phyloP scores from a whole-genome alignment of 257 asterid genomes.

The Solanum tacnaense region DNA sequence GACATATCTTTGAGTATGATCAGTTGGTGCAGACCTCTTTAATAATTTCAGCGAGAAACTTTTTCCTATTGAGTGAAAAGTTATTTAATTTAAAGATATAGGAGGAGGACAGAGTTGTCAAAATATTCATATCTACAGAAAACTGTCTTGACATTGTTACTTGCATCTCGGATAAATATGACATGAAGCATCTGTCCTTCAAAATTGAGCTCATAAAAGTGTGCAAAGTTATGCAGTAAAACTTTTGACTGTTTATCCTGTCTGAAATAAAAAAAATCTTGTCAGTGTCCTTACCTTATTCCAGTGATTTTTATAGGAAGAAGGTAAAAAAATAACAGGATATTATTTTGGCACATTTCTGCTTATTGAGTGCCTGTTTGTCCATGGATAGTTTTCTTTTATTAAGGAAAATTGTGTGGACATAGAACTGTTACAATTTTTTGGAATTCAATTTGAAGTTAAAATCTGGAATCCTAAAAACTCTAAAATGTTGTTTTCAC shows the following conservation, averaged over 20 bases:
- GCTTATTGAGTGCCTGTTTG: not conserved
- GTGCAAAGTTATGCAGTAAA: not conserved
- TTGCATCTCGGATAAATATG: not conserved
- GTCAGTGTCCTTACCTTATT: not conserved
- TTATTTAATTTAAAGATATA: not conserved
- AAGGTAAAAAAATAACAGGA: not conserved
- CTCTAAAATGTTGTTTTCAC: not conserved
- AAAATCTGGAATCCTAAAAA: not conserved
- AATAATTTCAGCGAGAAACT: not conserved
- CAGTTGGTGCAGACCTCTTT: not conserved
- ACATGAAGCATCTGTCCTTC: not conserved
- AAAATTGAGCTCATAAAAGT: not conserved
- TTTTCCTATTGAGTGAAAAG: not conserved
- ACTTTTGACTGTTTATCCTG: not conserved
- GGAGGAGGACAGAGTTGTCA: not conserved
- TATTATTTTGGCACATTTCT: not conserved
- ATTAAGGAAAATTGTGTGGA: not conserved
- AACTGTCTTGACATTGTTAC: not conserved
- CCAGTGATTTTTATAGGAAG: not conserved
- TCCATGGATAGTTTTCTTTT: not conserved
- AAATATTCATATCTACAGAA: not conserved
- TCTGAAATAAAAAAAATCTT: not conserved
- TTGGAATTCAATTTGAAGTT: not conserved
- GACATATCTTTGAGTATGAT: not conserved
- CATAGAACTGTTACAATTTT: not conserved